Conservation (phyloP, 2,329 filamentous ascomycete species). For the Cladosporium sp. region DNA sequence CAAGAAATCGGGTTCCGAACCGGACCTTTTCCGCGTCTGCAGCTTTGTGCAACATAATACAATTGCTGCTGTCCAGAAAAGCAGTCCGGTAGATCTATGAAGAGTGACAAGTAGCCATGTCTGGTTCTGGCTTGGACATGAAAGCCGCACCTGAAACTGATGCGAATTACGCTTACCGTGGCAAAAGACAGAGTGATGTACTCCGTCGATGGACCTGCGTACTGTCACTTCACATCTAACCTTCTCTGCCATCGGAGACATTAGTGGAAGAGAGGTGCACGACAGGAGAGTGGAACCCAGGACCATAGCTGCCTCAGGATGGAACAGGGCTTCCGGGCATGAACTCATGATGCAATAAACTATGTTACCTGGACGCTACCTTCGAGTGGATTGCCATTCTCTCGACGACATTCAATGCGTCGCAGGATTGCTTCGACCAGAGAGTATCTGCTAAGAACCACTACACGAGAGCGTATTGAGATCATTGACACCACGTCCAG, state of each 20-base stretch:
- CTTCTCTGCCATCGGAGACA: too few species aligned
- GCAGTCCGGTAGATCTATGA: background rate
- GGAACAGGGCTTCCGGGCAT: background rate
- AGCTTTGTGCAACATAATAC: background rate
- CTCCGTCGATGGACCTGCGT: background rate
- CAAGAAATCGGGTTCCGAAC: background rate
- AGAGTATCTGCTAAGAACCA: background rate
- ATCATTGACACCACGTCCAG: background rate
- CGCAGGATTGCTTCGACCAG: background rate
- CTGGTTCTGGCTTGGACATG: background rate
- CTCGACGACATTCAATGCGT: background rate
- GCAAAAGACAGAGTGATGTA: background rate
- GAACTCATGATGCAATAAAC: background rate
- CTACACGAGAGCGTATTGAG: background rate
- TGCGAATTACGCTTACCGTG: background rate
- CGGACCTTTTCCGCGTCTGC: background rate
- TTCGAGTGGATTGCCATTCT: too few species aligned
- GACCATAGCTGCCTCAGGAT: background rate
- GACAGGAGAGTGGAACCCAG: too few species aligned
- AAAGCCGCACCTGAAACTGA: background rate
- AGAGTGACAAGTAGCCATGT: background rate
- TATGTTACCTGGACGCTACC: background rate
- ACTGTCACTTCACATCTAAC: too few species aligned
- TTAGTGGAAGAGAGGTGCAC: too few species aligned
- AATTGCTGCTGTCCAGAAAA: background rate